Percentiles rank a stretch among this genome's conserved stretches.
phyloP scores from a whole-genome alignment of 2,329 filamentous ascomycete genomes.

The Teratosphaeria gauchensis region DNA sequence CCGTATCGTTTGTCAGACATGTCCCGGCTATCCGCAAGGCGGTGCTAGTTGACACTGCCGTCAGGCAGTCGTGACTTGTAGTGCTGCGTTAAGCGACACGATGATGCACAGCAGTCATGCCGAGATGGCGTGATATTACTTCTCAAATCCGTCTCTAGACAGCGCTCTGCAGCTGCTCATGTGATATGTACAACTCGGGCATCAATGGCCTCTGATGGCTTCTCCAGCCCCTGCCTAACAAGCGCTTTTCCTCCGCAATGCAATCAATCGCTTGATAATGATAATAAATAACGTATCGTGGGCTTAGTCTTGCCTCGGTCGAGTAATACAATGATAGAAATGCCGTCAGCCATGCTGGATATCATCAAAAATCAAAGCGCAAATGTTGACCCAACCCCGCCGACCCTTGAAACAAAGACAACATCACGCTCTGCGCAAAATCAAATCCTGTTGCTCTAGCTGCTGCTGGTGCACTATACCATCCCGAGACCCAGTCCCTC shows the following conservation, averaged over 20 bases:
- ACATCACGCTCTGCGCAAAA: neutral
- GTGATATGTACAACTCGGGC: neutral
- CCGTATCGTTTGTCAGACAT: no score
- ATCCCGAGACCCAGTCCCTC: constrained; percentile 2
- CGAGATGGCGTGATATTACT: neutral
- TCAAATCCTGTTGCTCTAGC: neutral
- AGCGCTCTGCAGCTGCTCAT: neutral
- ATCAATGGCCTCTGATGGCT: neutral
- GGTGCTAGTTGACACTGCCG: neutral
- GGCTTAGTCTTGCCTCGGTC: neutral
- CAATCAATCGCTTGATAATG: neutral
- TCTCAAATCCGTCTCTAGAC: neutral
- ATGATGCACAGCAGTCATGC: neutral
- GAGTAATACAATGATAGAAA: neutral
- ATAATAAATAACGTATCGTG: neutral
- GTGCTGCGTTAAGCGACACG: neutral
- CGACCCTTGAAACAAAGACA: neutral
- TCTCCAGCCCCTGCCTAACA: neutral
- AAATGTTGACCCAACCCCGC: neutral
- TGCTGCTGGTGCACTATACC: neutral
- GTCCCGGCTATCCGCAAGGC: neutral
- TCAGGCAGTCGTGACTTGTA: neutral
- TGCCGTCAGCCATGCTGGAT: neutral
- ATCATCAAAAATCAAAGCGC: neutral
- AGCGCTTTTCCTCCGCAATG: neutral